Evolutionary conservation across 2,329 filamentous ascomycete genomes (phyloP).

Genomic region (Verticillium isaacii): DNA sequence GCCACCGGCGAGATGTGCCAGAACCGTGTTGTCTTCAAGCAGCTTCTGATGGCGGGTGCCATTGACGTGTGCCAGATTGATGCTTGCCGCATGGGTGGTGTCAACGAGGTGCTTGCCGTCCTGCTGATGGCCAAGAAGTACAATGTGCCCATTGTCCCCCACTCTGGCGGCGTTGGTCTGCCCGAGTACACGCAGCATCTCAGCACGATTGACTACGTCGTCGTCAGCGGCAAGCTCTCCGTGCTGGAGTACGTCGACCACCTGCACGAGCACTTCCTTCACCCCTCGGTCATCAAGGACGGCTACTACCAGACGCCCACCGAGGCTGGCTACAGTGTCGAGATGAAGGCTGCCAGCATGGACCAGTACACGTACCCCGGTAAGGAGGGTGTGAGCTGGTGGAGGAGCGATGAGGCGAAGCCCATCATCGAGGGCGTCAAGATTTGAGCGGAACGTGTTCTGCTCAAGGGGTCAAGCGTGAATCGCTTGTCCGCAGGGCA

Average conservation of each 20-base stretch:
- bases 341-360: conserved; percentile 91
- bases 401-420: conserved; percentile 75
- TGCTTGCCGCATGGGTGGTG: conserved; percentile 82
- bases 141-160: conserved; percentile 77
- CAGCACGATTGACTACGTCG: conserved; percentile 88
- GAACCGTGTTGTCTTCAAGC: conserved; percentile 92
- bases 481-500: conserved; percentile 22
- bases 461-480: conserved; percentile 9
- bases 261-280: conserved; percentile 86
- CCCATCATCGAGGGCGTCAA: conserved; percentile 62
- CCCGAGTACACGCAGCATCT: conserved; percentile 94
- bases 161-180: conserved; percentile 83
- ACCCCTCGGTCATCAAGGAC: conserved; percentile 74
- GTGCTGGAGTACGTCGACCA: conserved; percentile 91
- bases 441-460: conserved; percentile 29
- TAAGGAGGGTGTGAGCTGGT: conserved; percentile 76
- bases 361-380: conserved; percentile 73
- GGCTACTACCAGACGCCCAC: conserved; percentile 85
- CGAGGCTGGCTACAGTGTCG: conserved; percentile 82
- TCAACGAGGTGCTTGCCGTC: conserved; percentile 90
- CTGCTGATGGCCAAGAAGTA: conserved; percentile 79
- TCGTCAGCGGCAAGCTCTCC: conserved; percentile 73
- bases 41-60: conserved; percentile 72
- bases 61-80: conserved; percentile 90
- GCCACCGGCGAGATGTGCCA: conserved; percentile 95